These are phyloP conservation scores for Aureobasidium sp. DNA, from an alignment of 2,329 filamentous ascomycete species.

Conservation along the genomic window DNA sequence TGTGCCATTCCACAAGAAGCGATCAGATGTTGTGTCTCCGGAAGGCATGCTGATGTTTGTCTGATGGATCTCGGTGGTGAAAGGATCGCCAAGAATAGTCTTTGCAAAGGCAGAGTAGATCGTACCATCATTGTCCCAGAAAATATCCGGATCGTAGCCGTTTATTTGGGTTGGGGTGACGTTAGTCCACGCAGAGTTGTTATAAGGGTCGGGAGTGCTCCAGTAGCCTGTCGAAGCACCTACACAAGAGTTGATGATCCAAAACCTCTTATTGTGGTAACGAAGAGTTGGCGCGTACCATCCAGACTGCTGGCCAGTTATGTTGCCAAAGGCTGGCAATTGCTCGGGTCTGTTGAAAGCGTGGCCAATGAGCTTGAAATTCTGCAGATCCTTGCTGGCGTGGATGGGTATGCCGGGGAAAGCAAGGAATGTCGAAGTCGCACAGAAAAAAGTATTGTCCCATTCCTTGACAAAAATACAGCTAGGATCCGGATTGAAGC, in stretches of 20 bases:
- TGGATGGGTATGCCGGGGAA: conserved; percentile 43
- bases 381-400: conserved; percentile 38
- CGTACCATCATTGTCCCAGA: conserved; percentile 52
- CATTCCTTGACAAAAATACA: conserved; percentile 36
- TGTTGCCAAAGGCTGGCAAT: conserved; percentile 32
- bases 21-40: conserved; percentile 20
- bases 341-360: conserved; percentile 32
- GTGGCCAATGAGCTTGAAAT: conserved; percentile 35
- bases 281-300: conserved; percentile 38
- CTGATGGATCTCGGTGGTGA: conserved; percentile 33
- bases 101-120: conserved; percentile 37
- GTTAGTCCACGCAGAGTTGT: conserved; percentile 41
- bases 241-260: conserved; percentile 28
- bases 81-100: not conserved
- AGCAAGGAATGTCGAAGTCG: conserved; percentile 39
- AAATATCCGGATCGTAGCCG: conserved; percentile 49
- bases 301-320: conserved; percentile 32
- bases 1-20: conserved; percentile 33
- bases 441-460: conserved; percentile 39
- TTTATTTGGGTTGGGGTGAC: conserved; percentile 40
- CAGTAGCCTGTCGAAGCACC: conserved; percentile 36
- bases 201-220: conserved; percentile 38
- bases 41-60: conserved; percentile 30
- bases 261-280: conserved; percentile 35
- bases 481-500: conserved; percentile 42